A percentile compares a stretch with the other conserved stretches of the same genome.
These are phyloP conservation scores for Aspergillus pseudoviridinutans DNA, from an alignment of 2,329 filamentous ascomycete genomes.

Conservation along the genomic window DNA sequence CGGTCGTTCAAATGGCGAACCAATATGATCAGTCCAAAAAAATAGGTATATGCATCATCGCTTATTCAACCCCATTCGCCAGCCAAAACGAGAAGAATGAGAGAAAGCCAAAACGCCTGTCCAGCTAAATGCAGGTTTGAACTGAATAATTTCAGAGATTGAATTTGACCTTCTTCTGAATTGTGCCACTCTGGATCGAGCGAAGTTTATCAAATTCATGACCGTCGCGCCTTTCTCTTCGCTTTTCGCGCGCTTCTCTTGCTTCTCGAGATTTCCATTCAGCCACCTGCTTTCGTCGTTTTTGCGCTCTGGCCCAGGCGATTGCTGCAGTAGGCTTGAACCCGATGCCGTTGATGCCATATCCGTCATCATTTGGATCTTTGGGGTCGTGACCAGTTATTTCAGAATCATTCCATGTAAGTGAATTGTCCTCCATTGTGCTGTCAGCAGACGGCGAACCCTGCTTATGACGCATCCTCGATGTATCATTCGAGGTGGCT, in stretches of 20 bases:
- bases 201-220: slow-evolving; percentile 22
- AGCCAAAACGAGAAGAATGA: background rate
- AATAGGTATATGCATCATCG: slow-evolving; percentile 1
- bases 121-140: background rate
- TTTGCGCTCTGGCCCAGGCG: slow-evolving; percentile 53
- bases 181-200: slow-evolving; percentile 25
- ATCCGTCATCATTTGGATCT: slow-evolving; percentile 58
- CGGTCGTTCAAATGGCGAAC: slow-evolving; percentile 10
- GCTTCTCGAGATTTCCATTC: slow-evolving; percentile 59
- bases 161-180: slow-evolving; percentile 42
- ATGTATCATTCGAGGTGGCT: slow-evolving; percentile 11
- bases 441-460: slow-evolving; percentile 32
- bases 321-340: slow-evolving; percentile 59
- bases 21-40: slow-evolving; percentile 6
- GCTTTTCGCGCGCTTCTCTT: slow-evolving; percentile 54
- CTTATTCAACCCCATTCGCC: slow-evolving; percentile 2
- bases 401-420: slow-evolving; percentile 57
- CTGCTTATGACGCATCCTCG: slow-evolving; percentile 24
- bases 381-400: slow-evolving; percentile 58
- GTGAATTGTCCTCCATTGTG: slow-evolving; percentile 26
- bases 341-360: slow-evolving; percentile 61
- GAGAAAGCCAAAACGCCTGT: slow-evolving; percentile 1
- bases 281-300: slow-evolving; percentile 54
- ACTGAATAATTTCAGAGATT: slow-evolving; percentile 21
- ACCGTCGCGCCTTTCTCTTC: slow-evolving; percentile 49